Evolutionary conservation across 768 basidiomycete genomes (phyloP).

Genomic region (Psilocybe subaeruginosa): DNA sequence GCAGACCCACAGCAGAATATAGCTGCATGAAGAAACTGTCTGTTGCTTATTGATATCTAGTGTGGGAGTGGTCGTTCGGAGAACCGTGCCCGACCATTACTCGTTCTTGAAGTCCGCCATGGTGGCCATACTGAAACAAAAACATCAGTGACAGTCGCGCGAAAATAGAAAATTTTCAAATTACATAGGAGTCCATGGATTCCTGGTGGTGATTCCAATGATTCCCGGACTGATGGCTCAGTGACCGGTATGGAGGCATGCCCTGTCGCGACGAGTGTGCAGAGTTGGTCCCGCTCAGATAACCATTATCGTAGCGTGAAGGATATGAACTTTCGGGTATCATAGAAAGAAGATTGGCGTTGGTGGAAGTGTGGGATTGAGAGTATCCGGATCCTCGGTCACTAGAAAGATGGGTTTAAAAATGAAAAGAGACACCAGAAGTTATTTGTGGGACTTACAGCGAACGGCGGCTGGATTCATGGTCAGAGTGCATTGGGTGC

Average conservation of each 20-base stretch:
- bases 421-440: conserved; percentile 9
- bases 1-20: background rate
- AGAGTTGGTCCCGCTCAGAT: conserved; percentile 39
- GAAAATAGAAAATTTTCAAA: conserved; percentile 24
- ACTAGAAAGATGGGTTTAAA: conserved; percentile 25
- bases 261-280: conserved; percentile 39
- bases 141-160: conserved; percentile 4
- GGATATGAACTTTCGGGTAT: conserved; percentile 62
- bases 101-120: conserved; percentile 32
- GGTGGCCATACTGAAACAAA: conserved; percentile 24
- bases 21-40: conserved; percentile 1
- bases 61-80: conserved; percentile 39
- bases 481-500: conserved; percentile 47
- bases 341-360: conserved; percentile 50
- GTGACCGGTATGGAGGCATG: conserved; percentile 49
- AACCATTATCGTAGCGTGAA: conserved; percentile 55
- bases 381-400: conserved; percentile 50
- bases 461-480: conserved; percentile 46
- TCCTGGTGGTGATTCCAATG: conserved; percentile 63
- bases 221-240: conserved; percentile 49
- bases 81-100: conserved; percentile 40
- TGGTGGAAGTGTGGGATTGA: conserved; percentile 38
- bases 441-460: conserved; percentile 38
- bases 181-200: conserved; percentile 68
- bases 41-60: conserved; percentile 42